A percentile compares a stretch with the other conserved stretches of the same genome.
Conservation (phyloP, 352 stramenopile genomes). For the Aphanomyces cochlioides region DNA sequence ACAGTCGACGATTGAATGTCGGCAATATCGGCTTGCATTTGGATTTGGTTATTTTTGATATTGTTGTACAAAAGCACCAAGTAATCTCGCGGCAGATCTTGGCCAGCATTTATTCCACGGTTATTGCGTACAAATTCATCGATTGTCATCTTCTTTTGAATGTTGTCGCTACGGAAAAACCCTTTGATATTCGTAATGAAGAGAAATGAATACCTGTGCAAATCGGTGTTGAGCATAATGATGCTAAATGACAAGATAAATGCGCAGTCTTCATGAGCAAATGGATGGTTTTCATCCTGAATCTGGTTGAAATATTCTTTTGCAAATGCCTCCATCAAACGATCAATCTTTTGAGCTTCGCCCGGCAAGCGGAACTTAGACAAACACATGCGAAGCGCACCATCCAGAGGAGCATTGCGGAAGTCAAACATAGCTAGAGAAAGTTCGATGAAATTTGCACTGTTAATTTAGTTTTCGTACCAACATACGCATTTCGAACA, state of each 20-base stretch:
- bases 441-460: background rate
- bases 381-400: slow-evolving; percentile 91
- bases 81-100: slow-evolving; percentile 73
- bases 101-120: slow-evolving; percentile 72
- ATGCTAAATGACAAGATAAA: slow-evolving; percentile 98
- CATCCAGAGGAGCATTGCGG: slow-evolving; percentile 77
- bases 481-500: slow-evolving; percentile 78
- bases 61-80: slow-evolving; percentile 74
- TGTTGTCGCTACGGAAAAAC: slow-evolving; percentile 44
- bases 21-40: slow-evolving; percentile 86
- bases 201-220: slow-evolving; percentile 73
- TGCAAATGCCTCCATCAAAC: slow-evolving; percentile 96
- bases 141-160: slow-evolving; percentile 84
- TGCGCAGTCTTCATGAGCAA: slow-evolving; percentile 87
- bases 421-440: slow-evolving; percentile 91
- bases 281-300: slow-evolving; percentile 46
- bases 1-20: slow-evolving; percentile 44
- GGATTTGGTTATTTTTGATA: slow-evolving; percentile 77
- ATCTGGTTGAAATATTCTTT: slow-evolving; percentile 82
- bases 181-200: background rate
- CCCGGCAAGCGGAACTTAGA: slow-evolving; percentile 94
- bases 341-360: slow-evolving; percentile 98
- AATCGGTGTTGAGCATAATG: slow-evolving; percentile 99
- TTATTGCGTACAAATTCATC: slow-evolving; percentile 88
- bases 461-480: slow-evolving; percentile 65